These are phyloP conservation scores for Phoma sp. DNA, from an alignment of 2,329 filamentous ascomycete genomes.

Conservation along the genomic window DNA sequence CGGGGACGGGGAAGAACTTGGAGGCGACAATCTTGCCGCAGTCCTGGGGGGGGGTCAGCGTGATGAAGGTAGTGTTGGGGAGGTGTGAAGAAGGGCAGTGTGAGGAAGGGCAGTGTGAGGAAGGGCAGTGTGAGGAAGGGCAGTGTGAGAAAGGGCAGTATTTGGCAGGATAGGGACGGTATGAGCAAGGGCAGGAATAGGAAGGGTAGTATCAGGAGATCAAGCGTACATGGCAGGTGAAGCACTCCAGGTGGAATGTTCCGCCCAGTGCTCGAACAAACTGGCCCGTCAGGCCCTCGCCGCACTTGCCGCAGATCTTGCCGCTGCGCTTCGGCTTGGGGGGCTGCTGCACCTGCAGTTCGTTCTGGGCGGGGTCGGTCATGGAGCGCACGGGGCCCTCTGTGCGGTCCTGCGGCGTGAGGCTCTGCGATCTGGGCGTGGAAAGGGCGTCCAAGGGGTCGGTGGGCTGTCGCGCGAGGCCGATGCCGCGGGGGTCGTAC, in stretches of 20 bases:
- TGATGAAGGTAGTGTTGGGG: too few species aligned
- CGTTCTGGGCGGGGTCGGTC: constrained; percentile 39
- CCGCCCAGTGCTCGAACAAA: constrained; percentile 93
- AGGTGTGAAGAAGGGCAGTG: too few species aligned
- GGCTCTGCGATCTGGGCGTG: constrained; percentile 23
- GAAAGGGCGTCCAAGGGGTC: constrained; percentile 36
- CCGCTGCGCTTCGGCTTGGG: constrained; percentile 41
- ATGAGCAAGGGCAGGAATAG: too few species aligned
- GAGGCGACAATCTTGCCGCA: constrained; percentile 97
- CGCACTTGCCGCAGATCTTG: constrained; percentile 79
- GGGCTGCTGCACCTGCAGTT: constrained; percentile 26
- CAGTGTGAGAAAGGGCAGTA: too few species aligned
- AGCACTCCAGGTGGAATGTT: constrained; percentile 97
- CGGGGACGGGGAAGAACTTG: constrained; percentile 97
- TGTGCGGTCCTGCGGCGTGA: constrained; percentile 33
- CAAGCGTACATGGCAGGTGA: constrained; percentile 88
- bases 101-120: too few species aligned
- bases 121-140: too few species aligned
- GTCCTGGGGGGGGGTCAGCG: too few species aligned
- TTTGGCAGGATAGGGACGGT: too few species aligned
- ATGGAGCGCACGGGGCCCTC: constrained; percentile 35
- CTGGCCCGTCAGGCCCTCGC: constrained; percentile 86
- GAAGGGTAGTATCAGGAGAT: too few species aligned
- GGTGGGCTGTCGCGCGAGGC: constrained; percentile 40
- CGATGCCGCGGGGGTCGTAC: constrained; percentile 44